phyloP scores from a whole-genome alignment of 202 grass and related monocot genomes.

The Bolboschoenoplectus hybrid region DNA sequence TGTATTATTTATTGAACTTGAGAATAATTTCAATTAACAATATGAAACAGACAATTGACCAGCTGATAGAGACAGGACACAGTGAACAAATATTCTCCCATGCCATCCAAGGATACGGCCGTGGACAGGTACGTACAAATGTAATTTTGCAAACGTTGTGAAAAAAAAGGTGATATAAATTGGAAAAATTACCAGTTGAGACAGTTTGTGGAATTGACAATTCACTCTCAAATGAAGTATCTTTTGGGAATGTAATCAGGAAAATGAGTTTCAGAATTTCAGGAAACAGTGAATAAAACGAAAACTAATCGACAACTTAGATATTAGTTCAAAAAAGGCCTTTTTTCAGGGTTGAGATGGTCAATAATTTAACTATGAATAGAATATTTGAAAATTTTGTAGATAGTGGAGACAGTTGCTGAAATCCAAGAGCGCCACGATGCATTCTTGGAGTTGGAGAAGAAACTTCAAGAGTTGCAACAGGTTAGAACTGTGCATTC shows the following conservation, averaged over 20 bases:
- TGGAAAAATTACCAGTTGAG: background rate
- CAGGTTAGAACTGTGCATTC: conserved; percentile 45
- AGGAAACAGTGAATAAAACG: background rate
- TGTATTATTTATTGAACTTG: conserved; percentile 18
- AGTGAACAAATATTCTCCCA: conserved; percentile 90
- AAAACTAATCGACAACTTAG: background rate
- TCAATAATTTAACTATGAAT: background rate
- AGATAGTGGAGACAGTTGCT: conserved; percentile 67
- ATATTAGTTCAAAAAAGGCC: background rate
- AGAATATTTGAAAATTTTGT: background rate
- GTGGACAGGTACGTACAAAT: conserved; percentile 30
- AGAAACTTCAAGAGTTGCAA: conserved; percentile 73
- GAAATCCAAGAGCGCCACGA: conserved; percentile 97
- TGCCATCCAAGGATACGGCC: conserved; percentile 67
- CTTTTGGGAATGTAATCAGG: background rate
- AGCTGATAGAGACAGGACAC: conserved; percentile 84
- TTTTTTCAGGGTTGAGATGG: background rate
- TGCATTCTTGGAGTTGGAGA: conserved; percentile 78
- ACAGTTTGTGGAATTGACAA: background rate
- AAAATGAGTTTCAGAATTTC: background rate
- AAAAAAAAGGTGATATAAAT: background rate
- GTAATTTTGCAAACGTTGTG: background rate
- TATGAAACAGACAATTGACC: conserved; percentile 61
- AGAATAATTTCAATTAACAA: background rate
- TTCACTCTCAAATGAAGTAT: background rate